Evolutionary conservation across 805 yeast genomes (phyloP), one percentile per base, ranked within the genome.

Genomic region (Cyberlindnera bimundalis): DNA sequence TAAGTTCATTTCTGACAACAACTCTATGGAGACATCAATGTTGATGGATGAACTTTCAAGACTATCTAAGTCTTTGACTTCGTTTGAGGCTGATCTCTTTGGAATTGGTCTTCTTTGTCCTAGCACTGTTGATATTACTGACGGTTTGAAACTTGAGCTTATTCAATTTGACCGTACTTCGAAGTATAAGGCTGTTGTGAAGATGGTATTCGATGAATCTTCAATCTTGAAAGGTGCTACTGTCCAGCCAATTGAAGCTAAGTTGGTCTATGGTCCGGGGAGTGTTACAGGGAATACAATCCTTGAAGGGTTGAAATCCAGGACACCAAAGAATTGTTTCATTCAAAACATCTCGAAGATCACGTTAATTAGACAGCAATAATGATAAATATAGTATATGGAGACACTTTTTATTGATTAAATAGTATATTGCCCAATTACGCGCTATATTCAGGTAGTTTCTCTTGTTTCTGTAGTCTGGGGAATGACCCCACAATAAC

Each of bases 21-120:
- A 20, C 5, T 19, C 31, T 4, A 11, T 31, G 26, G 36, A 43
- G 3, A 17, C 48, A 0, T 4, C 29, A 2, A 25, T 37, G 13
- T 24, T 49, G 15, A 30, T 55, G 4, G 15, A 7, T 11, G 43
- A 39, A 13, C 15, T 55, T 5, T 18, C 20, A 3, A 23, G 17
- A 2, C 33, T 52, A 6, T 35, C 33, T 6, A n/a, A 11, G 1
- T 19, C 34, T 3, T 30, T 53, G 13, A 14, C 28, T 2, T 21
- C 21, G 15, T 21, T 55, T 28, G 48, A 51, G 28, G 5, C 32
- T 2, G 53, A 54, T 7, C 21, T 57, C 17, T 53, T 41, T 26
- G 39, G 46, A 11, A 26, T 56, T 14, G 46, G 50, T n/a, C 28
- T 49, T 9, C 29, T 39, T 13, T 50, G 41, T 34, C 55, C 53